phyloP scores from a whole-genome alignment of 352 stramenopile species.

The Pilasporangium apinafurcum region DNA sequence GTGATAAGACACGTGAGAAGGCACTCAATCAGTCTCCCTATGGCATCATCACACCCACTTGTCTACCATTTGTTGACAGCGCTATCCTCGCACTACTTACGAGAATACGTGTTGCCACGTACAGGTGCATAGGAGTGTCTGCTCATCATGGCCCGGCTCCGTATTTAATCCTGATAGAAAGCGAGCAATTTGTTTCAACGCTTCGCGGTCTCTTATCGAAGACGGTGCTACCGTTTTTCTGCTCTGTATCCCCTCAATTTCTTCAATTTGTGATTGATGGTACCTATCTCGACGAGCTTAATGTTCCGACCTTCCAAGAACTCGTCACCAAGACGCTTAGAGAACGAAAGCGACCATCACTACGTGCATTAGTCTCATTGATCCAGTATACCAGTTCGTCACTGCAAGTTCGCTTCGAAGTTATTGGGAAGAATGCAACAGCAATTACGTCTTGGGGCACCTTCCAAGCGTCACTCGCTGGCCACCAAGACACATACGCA shows the following conservation, averaged over 20 bases:
- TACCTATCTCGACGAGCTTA: slow-evolving; percentile 39
- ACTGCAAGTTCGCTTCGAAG: slow-evolving; percentile 49
- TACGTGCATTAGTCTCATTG: slow-evolving; percentile 31
- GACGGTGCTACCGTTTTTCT: slow-evolving; percentile 58
- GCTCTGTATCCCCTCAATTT: slow-evolving; percentile 33
- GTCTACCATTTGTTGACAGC: slow-evolving; percentile 24
- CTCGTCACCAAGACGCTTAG: slow-evolving; percentile 38
- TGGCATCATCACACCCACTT: slow-evolving; percentile 30
- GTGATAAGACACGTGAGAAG: slow-evolving; percentile 14
- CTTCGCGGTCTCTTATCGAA: slow-evolving; percentile 33
- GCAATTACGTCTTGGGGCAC: slow-evolving; percentile 45
- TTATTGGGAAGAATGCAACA: slow-evolving; percentile 42
- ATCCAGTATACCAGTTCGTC: slow-evolving; percentile 51
- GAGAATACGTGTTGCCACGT: slow-evolving; percentile 6
- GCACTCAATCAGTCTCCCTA: slow-evolving; percentile 14
- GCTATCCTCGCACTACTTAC: slow-evolving; percentile 23
- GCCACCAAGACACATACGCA: slow-evolving; percentile 57
- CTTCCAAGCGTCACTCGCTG: slow-evolving; percentile 52
- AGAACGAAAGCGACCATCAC: slow-evolving; percentile 12
- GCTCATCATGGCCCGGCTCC: slow-evolving; percentile 20
- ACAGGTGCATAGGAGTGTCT: slow-evolving; percentile 2
- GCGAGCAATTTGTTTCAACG: slow-evolving; percentile 32
- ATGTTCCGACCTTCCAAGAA: slow-evolving; percentile 43
- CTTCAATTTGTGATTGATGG: slow-evolving; percentile 61
- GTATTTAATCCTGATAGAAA: slow-evolving; percentile 52